Conservation (phyloP, 2,329 filamentous ascomycete species). For the Leptographium galeiforme region DNA sequence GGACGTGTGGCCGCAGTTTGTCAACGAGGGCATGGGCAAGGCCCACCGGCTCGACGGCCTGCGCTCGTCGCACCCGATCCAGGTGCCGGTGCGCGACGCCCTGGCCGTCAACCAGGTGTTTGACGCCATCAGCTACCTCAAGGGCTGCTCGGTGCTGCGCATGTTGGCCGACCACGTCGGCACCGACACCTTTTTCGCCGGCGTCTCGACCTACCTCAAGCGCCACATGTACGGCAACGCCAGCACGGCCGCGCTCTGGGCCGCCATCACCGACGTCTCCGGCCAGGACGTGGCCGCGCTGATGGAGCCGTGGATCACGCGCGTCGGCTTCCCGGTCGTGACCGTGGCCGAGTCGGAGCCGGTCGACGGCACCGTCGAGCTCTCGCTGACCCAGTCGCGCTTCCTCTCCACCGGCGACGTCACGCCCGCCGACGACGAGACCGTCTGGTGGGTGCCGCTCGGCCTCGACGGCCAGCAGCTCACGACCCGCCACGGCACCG, state of each 20-base stretch:
- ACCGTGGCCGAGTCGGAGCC: constrained; percentile 66
- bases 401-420: constrained; percentile 89
- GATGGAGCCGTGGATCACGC: constrained; percentile 91
- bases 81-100: constrained; percentile 86
- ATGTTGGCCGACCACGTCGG: constrained; percentile 91
- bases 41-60: constrained; percentile 84
- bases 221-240: constrained; percentile 81
- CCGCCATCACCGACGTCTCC: constrained; percentile 73
- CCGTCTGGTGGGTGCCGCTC: constrained; percentile 91
- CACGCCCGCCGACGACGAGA: constrained; percentile 79
- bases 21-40: constrained; percentile 85
- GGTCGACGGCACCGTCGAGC: constrained; percentile 60
- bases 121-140: constrained; percentile 90
- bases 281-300: constrained; percentile 73
- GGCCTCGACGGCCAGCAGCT: constrained; percentile 50
- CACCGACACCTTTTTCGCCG: constrained; percentile 75
- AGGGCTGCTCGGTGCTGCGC: constrained; percentile 90
- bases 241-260: constrained; percentile 84
- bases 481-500: constrained; percentile 61
- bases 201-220: constrained; percentile 81
- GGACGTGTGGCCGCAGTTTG: constrained; percentile 96
- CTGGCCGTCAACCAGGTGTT: constrained; percentile 97
- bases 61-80: constrained; percentile 86
- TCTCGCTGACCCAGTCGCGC: constrained; percentile 48
- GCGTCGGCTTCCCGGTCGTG: constrained; percentile 87